phyloP scores from a whole-genome alignment of 371 early-diverging fungal genomes.

The Mucor piriformis region DNA sequence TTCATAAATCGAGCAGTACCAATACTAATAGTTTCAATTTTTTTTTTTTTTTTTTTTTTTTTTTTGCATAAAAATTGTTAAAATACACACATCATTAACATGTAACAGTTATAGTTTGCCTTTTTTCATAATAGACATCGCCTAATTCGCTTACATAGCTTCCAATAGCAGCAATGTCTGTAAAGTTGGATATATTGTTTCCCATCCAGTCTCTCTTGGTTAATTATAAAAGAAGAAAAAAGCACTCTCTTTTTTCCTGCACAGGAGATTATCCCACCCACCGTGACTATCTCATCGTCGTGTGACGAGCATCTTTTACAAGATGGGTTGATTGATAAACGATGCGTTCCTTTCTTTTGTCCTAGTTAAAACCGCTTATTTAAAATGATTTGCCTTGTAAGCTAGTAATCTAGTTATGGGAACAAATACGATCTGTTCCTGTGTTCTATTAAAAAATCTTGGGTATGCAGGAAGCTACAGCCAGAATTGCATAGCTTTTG shows the following conservation, averaged over 20 bases:
- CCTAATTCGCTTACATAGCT: slow-evolving; percentile 73
- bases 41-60: slow-evolving; percentile 9
- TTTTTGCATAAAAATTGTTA: neutral
- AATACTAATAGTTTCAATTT: too few species aligned
- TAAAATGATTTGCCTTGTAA: too few species aligned
- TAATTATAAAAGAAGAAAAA: neutral
- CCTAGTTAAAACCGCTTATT: too few species aligned
- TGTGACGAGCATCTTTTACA: too few species aligned
- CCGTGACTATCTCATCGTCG: too few species aligned
- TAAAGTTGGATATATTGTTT: slow-evolving; percentile 69
- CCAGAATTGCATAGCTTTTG: too few species aligned
- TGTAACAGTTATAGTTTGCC: slow-evolving; percentile 47
- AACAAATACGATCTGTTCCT: too few species aligned
- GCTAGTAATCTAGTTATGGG: too few species aligned
- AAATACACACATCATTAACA: neutral
- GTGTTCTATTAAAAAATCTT: too few species aligned
- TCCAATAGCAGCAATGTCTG: slow-evolving; percentile 69
- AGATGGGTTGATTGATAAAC: too few species aligned
- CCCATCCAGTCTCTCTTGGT: slow-evolving; percentile 48
- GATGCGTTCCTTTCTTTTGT: too few species aligned
- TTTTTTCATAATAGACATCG: slow-evolving; percentile 74
- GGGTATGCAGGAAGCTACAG: too few species aligned
- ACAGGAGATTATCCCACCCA: neutral
- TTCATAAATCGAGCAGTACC: slow-evolving; percentile 94
- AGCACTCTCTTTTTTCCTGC: neutral